phyloP scores from a whole-genome alignment of 345 rosid genomes.

The Toxicodendron radicans region DNA sequence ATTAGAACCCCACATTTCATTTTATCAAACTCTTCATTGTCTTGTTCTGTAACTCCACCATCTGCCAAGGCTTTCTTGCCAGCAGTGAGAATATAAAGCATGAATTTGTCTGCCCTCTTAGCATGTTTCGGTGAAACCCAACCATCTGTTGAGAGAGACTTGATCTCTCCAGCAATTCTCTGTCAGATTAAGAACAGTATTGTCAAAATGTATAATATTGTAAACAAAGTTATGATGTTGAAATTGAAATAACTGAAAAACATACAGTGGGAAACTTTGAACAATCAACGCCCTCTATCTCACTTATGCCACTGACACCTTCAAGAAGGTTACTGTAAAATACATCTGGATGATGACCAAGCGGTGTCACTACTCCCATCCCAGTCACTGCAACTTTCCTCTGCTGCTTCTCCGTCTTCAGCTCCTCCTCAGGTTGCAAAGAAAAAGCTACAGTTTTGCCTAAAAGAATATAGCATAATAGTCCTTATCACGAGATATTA shows the following conservation, averaged over 20 bases:
- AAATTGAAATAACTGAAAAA: not conserved
- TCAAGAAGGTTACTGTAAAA: slow-evolving; percentile 52
- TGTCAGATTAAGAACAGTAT: not conserved
- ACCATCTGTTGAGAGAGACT: slow-evolving; percentile 53
- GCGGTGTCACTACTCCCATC: slow-evolving; percentile 53
- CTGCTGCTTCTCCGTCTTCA: slow-evolving; percentile 35
- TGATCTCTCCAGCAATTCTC: slow-evolving; percentile 69
- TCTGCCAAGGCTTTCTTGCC: slow-evolving; percentile 63
- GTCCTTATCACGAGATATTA: no score
- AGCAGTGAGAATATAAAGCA: slow-evolving; percentile 58
- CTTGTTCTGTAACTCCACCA: slow-evolving; percentile 52
- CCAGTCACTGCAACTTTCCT: slow-evolving; percentile 61
- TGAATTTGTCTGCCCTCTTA: slow-evolving; percentile 57
- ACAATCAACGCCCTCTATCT: slow-evolving; percentile 59
- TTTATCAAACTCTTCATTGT: slow-evolving; percentile 42
- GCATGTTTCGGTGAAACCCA: slow-evolving; percentile 53
- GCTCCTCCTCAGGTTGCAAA: slow-evolving; percentile 43
- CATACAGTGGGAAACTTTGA: slow-evolving; percentile 48
- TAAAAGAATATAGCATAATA: not conserved
- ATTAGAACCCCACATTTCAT: slow-evolving; percentile 53
- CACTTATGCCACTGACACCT: slow-evolving; percentile 54
- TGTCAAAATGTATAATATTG: not conserved
- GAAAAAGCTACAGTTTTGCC: slow-evolving; percentile 31
- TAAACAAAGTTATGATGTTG: not conserved
- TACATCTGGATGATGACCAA: slow-evolving; percentile 48